phyloP scores from a whole-genome alignment of 2,329 filamentous ascomycete genomes.

The Stemphylium beticola region DNA sequence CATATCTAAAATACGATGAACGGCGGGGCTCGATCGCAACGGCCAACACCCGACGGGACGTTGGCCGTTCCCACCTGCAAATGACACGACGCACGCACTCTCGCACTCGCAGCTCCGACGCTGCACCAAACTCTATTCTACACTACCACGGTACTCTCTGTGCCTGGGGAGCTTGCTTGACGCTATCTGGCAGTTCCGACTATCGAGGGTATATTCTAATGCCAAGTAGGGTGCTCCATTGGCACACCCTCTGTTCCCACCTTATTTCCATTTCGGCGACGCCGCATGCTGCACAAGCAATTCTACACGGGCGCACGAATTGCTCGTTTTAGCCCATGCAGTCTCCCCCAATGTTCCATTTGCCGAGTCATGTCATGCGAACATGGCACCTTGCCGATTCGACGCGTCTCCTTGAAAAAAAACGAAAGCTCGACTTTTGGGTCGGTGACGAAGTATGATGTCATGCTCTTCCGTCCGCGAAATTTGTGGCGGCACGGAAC shows the following conservation, averaged over 20 bases:
- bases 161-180: background rate
- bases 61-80: slow-evolving; percentile 10
- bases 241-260: too few species aligned
- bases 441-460: slow-evolving; percentile 26
- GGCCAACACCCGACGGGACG: slow-evolving; percentile 14
- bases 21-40: slow-evolving; percentile 9
- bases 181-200: background rate
- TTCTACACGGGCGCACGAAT: slow-evolving; percentile 4
- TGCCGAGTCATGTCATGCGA: slow-evolving; percentile 5
- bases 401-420: background rate
- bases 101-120: slow-evolving; percentile 11
- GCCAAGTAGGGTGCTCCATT: background rate
- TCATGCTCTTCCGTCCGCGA: slow-evolving; percentile 13
- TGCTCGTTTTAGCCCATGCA: background rate
- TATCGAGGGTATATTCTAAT: background rate
- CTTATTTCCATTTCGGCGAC: background rate
- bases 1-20: slow-evolving; percentile 1
- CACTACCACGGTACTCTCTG: background rate
- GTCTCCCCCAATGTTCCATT: background rate
- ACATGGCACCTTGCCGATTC: background rate
- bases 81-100: background rate
- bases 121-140: slow-evolving; percentile 3
- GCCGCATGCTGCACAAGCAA: slow-evolving; percentile 7
- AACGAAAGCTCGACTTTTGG: slow-evolving; percentile 7
- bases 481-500: slow-evolving; percentile 14